Percentiles rank a stretch among this genome's conserved stretches.
phyloP scores from a whole-genome alignment of 768 basidiomycete genomes.

The Rhodotorula graminis region DNA sequence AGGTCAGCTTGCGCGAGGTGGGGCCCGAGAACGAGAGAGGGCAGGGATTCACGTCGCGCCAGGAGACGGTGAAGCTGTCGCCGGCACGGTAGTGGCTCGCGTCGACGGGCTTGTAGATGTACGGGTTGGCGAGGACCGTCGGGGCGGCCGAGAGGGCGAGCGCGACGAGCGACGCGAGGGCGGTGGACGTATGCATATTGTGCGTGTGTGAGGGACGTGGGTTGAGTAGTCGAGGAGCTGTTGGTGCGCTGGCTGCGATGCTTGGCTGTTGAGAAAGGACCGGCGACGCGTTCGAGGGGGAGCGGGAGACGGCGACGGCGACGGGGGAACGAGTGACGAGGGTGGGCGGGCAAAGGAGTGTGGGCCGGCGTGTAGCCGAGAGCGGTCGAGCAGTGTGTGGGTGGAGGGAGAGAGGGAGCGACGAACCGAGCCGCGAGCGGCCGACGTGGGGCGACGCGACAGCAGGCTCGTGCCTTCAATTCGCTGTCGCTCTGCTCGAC shows the following conservation, averaged over 20 bases:
- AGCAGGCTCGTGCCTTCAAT: too few relatives aligned
- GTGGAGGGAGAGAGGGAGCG: not conserved
- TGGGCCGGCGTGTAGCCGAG: not conserved
- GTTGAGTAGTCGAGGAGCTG: too few relatives aligned
- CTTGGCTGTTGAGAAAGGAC: too few relatives aligned
- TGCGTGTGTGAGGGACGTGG: not conserved
- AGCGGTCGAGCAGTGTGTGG: not conserved
- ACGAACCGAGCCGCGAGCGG: too few relatives aligned
- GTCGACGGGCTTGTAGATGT: slow-evolving; percentile 16
- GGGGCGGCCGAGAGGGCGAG: not conserved
- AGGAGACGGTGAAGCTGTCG: slow-evolving; percentile 6
- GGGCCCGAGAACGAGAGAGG: too few relatives aligned
- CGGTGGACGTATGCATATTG: not conserved
- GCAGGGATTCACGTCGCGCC: slow-evolving; percentile 5
- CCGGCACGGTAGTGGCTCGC: not conserved
- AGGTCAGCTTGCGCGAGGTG: not conserved
- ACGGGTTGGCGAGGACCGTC: not conserved
- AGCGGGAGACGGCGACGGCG: not conserved
- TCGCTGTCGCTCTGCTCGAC: too few relatives aligned
- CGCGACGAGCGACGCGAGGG: not conserved
- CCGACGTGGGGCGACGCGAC: too few relatives aligned
- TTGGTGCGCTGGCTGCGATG: too few relatives aligned
- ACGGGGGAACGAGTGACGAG: not conserved
- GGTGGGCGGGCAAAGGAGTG: not conserved
- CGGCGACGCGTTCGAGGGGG: not conserved